Evolutionary conservation across 805 yeast genomes (phyloP).

Genomic region (Starmera caribaea): DNA sequence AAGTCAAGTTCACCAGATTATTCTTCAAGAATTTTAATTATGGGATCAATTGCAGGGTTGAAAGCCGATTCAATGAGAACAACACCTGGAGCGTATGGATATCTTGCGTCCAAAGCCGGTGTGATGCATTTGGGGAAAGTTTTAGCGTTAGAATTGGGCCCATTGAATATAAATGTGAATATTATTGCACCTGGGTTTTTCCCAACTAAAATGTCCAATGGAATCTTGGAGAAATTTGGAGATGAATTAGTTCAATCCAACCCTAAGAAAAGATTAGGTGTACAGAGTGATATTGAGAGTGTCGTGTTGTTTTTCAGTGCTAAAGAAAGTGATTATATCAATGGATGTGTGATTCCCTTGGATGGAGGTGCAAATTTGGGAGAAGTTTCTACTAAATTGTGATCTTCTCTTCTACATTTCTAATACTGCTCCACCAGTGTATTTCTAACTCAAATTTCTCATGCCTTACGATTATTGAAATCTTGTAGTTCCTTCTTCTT

Average conservation of each 20-base stretch:
- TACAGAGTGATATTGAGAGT: slow-evolving; percentile 46
- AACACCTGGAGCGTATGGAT: slow-evolving; percentile 54
- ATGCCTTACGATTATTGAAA: too few relatives aligned
- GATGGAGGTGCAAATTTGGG: slow-evolving; percentile 59
- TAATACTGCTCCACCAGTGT: too few relatives aligned
- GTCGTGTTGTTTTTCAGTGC: slow-evolving; percentile 47
- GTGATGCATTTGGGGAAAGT: slow-evolving; percentile 57
- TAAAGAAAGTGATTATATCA: slow-evolving; percentile 48
- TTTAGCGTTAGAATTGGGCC: slow-evolving; percentile 59
- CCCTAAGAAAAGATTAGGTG: slow-evolving; percentile 59
- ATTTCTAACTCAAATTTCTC: too few relatives aligned
- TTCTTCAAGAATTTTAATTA: slow-evolving; percentile 56
- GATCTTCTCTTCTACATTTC: too few relatives aligned
- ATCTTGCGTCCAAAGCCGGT: slow-evolving; percentile 67
- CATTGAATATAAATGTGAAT: slow-evolving; percentile 58
- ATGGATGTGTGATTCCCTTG: slow-evolving; percentile 57
- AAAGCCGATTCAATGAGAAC: slow-evolving; percentile 22
- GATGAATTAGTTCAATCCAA: slow-evolving; percentile 36
- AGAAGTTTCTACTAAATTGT: slow-evolving; percentile 10
- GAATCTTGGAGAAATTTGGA: slow-evolving; percentile 40
- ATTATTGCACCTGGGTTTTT: slow-evolving; percentile 70
- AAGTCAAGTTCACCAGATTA: slow-evolving; percentile 41
- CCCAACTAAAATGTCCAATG: slow-evolving; percentile 68
- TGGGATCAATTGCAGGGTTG: slow-evolving; percentile 57
- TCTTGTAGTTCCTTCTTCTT: too few relatives aligned